Evolutionary conservation across 2,329 filamentous ascomycete genomes (phyloP), one percentile per base, ranked within the genome.

Genomic region (Leptographium radiaticola): DNA sequence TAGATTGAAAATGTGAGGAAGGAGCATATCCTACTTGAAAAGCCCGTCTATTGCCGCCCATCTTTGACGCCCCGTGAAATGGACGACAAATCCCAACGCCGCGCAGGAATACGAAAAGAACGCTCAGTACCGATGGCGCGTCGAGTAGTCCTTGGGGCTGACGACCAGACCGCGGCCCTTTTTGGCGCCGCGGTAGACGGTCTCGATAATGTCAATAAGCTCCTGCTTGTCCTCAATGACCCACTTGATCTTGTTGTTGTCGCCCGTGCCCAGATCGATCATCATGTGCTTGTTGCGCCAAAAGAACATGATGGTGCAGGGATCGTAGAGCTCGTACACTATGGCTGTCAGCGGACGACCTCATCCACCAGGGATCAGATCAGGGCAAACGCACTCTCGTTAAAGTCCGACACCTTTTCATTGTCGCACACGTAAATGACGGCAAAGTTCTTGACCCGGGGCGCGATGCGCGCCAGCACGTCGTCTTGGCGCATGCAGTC

Each of bases 281-380:
- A 94, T 95, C 82, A 97, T 97, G 71, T 96, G 89, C 69, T 98
- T 98, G 68, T 98, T 98, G 58, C 91, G 82, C 75, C 90, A 95
- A 77, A 95, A 95, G 75, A 76, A 62, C 59, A 63, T 96, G 69
- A 97, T 83, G 4, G 93, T 95, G 72, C 90, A 88, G 0, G 89
- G 83, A 66, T 98, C 67, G 62, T 72, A 76, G 60, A 68, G 62
- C 63, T 75, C 82, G 75, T 96, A 96, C 91, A 97, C 97, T 64
- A 86, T 81, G 95, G 15, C n/a, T 68, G 95, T 89, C 54, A 87
- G 87, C 6, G 95, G 9, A 40, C 6, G 78, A 10, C 18, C 10
- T 36, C 15, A 5, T 11, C 15, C 38, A 15, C 34, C 50, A 45
- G 38, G 31, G 6, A 34, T 5, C 25, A 36, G 6, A 34, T 5